phyloP scores from a whole-genome alignment of 2,329 filamentous ascomycete genomes.

The Arthrobotrys entomopaga region DNA sequence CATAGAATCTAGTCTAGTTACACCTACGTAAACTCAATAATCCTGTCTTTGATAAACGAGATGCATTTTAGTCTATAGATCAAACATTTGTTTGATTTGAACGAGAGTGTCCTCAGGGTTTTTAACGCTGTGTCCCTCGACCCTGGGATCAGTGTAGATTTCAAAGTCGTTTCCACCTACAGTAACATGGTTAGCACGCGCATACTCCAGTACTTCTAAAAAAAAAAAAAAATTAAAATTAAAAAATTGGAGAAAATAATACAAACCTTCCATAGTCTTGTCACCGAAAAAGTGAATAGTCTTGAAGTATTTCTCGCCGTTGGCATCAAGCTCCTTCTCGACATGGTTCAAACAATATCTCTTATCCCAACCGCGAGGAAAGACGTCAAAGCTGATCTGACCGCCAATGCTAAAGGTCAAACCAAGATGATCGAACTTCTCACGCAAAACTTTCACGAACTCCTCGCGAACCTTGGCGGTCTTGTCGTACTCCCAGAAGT shows the following conservation, averaged over 20 bases:
- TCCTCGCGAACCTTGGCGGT: conserved; percentile 78
- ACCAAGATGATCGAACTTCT: conserved; percentile 83
- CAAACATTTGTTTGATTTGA: conserved; percentile 83
- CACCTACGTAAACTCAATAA: too few species aligned
- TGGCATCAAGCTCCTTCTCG: conserved; percentile 72
- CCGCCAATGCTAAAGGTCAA: conserved; percentile 96
- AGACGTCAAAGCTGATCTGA: conserved; percentile 98
- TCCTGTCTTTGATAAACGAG: background rate
- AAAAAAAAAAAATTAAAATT: background rate
- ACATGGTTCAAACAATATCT: conserved; percentile 93
- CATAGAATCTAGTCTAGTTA: too few species aligned
- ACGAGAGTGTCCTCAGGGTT: conserved; percentile 83
- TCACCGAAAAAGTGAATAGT: conserved; percentile 98
- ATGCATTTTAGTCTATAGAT: conserved; percentile 65
- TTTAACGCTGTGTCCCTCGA: conserved; percentile 83
- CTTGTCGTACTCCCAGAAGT: conserved; percentile 84
- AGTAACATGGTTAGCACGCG: too few species aligned
- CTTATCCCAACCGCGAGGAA: conserved; percentile 98
- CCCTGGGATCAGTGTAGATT: conserved; percentile 84
- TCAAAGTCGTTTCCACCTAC: conserved; percentile 89
- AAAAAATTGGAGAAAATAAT: background rate
- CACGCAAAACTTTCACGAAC: conserved; percentile 79
- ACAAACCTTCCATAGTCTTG: conserved; percentile 77
- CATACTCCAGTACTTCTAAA: too few species aligned
- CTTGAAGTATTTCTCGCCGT: conserved; percentile 62